These are phyloP conservation scores for Hyaloscypha finlandica DNA, from an alignment of 495 filamentous ascomycete species.

Conservation along the genomic window DNA sequence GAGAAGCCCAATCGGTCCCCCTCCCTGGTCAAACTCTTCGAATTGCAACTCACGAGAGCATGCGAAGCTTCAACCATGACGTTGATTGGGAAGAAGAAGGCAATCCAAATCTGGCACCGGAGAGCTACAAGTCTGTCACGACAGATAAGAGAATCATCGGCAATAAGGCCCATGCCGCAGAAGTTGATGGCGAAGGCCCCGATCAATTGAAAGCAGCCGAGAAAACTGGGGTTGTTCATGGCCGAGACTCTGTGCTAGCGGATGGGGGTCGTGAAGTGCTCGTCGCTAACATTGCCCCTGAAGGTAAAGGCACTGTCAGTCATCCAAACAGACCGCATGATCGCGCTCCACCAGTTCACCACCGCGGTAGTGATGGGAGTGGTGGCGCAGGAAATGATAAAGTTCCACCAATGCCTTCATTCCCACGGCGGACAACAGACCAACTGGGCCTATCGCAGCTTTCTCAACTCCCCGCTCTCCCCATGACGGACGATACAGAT, in stretches of 20 bases:
- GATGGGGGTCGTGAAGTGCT: slow-evolving; percentile 64
- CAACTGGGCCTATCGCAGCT: slow-evolving; percentile 58
- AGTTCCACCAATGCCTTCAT: slow-evolving; percentile 52
- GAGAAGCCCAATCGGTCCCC: not conserved
- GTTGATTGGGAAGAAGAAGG: slow-evolving; percentile 41
- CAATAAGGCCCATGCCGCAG: slow-evolving; percentile 66
- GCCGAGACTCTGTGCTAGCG: slow-evolving; percentile 67
- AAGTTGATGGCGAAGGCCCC: slow-evolving; percentile 73
- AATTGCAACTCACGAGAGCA: slow-evolving; percentile 46
- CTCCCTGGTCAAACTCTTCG: slow-evolving; percentile 27
- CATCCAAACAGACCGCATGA: slow-evolving; percentile 45
- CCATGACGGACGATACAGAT: slow-evolving; percentile 74
- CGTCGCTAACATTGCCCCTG: slow-evolving; percentile 54
- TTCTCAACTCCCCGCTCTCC: slow-evolving; percentile 68
- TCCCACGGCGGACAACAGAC: slow-evolving; percentile 51
- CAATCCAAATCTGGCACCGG: slow-evolving; percentile 40
- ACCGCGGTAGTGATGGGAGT: slow-evolving; percentile 24
- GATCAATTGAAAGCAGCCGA: slow-evolving; percentile 67
- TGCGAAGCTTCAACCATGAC: slow-evolving; percentile 85
- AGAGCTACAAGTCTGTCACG: slow-evolving; percentile 52
- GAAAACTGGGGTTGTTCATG: slow-evolving; percentile 54
- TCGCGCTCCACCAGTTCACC: slow-evolving; percentile 25
- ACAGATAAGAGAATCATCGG: slow-evolving; percentile 64
- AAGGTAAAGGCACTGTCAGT: slow-evolving; percentile 60
- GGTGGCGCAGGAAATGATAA: slow-evolving; percentile 44